These are phyloP conservation scores for Fomitopsis betulina DNA, from an alignment of 1,284 basidiomycete genomes.

Conservation along the genomic window DNA sequence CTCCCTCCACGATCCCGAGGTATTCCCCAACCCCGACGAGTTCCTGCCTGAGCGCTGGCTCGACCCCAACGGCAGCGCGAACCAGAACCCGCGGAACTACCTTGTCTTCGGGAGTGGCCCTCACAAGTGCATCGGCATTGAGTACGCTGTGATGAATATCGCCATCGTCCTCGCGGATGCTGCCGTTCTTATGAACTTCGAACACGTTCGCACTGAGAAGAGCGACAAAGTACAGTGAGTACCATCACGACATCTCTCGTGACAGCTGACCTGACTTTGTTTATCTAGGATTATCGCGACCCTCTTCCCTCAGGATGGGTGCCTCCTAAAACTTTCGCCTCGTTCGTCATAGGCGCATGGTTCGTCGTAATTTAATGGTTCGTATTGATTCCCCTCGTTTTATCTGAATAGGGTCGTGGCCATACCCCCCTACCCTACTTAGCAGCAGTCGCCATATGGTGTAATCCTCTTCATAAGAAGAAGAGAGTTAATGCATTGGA, in stretches of 20 bases:
- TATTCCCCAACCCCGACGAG: constrained; percentile 85
- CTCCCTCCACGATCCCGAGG: constrained; percentile 85
- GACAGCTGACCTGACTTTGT: constrained; percentile 3
- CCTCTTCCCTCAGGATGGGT: constrained; percentile 93
- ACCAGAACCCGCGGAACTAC: constrained; percentile 90
- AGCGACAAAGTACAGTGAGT: constrained; percentile 84
- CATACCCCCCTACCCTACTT: constrained; percentile 2
- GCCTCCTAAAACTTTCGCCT: constrained; percentile 73
- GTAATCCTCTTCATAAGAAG: constrained; percentile 1
- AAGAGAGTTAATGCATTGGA: constrained; percentile 1
- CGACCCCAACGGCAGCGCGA: constrained; percentile 75
- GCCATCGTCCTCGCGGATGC: constrained; percentile 86
- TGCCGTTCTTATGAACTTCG: constrained; percentile 79
- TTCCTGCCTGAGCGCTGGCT: constrained; percentile 94
- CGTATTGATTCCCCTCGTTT: background rate
- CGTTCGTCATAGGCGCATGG: constrained; percentile 26
- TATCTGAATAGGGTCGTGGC: background rate
- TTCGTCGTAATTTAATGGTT: background rate
- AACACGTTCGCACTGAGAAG: constrained; percentile 78
- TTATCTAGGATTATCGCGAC: constrained; percentile 78
- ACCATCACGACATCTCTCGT: constrained; percentile 3
- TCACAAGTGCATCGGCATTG: constrained; percentile 90
- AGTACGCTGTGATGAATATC: constrained; percentile 94
- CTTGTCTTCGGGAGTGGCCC: constrained; percentile 95
- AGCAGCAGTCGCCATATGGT: background rate